Base-by-base conservation (phyloP, 768 basidiomycete species). In the Lentinula edodes region DNA sequence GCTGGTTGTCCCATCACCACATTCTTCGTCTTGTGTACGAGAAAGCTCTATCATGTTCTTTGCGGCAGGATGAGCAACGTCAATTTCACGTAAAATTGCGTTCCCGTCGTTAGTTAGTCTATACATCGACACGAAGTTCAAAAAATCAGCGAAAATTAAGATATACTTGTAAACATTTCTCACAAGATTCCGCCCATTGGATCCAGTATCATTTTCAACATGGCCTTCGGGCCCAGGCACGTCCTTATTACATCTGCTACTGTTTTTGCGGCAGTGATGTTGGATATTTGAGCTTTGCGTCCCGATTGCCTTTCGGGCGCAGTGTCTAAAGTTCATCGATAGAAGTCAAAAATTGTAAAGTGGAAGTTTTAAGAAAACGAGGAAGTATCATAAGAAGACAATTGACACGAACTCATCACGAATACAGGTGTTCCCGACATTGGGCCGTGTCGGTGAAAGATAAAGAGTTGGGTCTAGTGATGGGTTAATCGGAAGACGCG, bases 31-130 rank as follows among this genome's bases (percentile, higher is more conserved):
- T 73, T 98, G 97, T 1, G 97, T 98, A 71, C 97, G 78, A 67
- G 93, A 93, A 10, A 98, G 86, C 76, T 99, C 97, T 65, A 99
- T 97, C 96, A 99, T 98, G 67, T 95, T 97, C 79, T 98, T 99
- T 28, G 97, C 96, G 32, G 97, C 97, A 3, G 96, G 97, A 68
- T 99, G 97, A 2, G 95, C 95, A 35, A 99, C 97, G 67, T 99
- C 97, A 66, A 98, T 99, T 74, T 99, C 97, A 58, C 97, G 89
- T 43, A 98, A 79, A 64, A 99, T 98, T 2, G 97, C 95, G 69
- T 99, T 98, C n/a, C 97, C 96, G 69, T 99, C 96, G 73, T 98
- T 98, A 2, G 97, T 98, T 18, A 98, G 78, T 64, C 95, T 97
- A 66, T 32, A 35, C 36, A 32, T 43, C 23, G 52, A 45, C 41